phyloP scores from a whole-genome alignment of 257 asterid species.

The Osmanthus fragrans region DNA sequence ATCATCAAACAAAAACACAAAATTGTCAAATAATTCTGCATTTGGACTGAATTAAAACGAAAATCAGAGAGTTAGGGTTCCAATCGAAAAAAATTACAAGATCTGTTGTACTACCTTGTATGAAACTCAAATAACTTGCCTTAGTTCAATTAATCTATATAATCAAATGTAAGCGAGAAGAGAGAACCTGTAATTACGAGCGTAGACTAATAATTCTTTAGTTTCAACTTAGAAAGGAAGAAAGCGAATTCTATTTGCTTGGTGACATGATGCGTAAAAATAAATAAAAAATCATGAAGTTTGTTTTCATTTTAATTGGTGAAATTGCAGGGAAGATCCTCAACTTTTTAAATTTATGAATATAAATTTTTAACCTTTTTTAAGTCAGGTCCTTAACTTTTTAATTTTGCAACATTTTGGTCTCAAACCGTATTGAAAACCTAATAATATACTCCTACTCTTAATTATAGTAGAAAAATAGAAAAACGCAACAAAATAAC shows the following conservation, averaged over 20 bases:
- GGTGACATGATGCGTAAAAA: conserved; percentile 25
- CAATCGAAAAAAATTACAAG: conserved; percentile 7
- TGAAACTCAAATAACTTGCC: background rate
- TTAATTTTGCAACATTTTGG: background rate
- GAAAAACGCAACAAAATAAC: no score
- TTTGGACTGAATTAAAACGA: background rate
- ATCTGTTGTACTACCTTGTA: conserved; percentile 27
- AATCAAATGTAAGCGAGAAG: background rate
- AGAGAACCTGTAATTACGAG: background rate
- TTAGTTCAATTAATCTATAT: background rate
- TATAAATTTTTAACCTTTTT: background rate
- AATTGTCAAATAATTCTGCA: background rate
- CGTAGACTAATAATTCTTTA: background rate
- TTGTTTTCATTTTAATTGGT: background rate
- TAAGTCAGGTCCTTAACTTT: background rate
- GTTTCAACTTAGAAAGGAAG: conserved; percentile 37
- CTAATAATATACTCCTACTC: no score
- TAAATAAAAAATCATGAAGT: no score
- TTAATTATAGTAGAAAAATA: no score
- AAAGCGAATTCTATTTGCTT: conserved; percentile 28
- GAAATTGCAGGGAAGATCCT: background rate
- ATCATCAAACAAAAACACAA: background rate
- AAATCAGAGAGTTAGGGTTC: background rate
- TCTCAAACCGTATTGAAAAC: background rate
- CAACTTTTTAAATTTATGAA: background rate